A percentile compares a stretch with the other conserved stretches of the same genome.
Evolutionary conservation across 139 green algal species (phyloP).

Genomic region (Micractinium sp.): DNA sequence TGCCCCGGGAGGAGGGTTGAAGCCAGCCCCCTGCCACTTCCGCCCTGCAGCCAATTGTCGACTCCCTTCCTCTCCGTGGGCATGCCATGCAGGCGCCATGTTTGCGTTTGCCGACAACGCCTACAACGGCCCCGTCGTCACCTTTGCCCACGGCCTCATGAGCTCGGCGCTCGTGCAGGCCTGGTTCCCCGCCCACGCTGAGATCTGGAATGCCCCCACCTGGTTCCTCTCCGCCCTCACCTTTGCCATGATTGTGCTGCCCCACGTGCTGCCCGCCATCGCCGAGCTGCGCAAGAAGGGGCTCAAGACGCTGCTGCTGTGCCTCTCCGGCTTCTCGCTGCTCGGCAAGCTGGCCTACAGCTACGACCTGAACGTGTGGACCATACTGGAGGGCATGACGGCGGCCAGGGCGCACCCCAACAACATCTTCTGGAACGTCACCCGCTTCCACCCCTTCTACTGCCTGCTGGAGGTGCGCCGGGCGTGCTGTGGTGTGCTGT

Average conservation of each 20-base stretch:
- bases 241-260: slow-evolving; percentile 40
- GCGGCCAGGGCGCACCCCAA: slow-evolving; percentile 27
- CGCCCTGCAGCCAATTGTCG: neutral
- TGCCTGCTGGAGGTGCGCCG: slow-evolving; percentile 34
- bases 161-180: slow-evolving; percentile 31
- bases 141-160: slow-evolving; percentile 27
- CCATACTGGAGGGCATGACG: slow-evolving; percentile 20
- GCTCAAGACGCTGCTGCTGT: slow-evolving; percentile 30
- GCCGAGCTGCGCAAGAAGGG: slow-evolving; percentile 28
- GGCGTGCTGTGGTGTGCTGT: neutral
- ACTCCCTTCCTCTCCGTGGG: no score
- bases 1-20: neutral
- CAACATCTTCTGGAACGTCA: slow-evolving; percentile 36
- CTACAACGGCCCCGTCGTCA: slow-evolving; percentile 30
- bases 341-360: slow-evolving; percentile 42
- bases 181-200: slow-evolving; percentile 33
- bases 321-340: slow-evolving; percentile 24
- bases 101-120: slow-evolving; percentile 37
- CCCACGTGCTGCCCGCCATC: slow-evolving; percentile 34
- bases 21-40: neutral
- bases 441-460: slow-evolving; percentile 45
- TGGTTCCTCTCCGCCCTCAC: slow-evolving; percentile 41
- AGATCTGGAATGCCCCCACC: slow-evolving; percentile 43
- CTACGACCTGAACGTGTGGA: slow-evolving; percentile 31
- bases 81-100: slow-evolving; percentile 24